phyloP scores from a whole-genome alignment of 2,329 filamentous ascomycete species.

The Aspergillus awamori region DNA sequence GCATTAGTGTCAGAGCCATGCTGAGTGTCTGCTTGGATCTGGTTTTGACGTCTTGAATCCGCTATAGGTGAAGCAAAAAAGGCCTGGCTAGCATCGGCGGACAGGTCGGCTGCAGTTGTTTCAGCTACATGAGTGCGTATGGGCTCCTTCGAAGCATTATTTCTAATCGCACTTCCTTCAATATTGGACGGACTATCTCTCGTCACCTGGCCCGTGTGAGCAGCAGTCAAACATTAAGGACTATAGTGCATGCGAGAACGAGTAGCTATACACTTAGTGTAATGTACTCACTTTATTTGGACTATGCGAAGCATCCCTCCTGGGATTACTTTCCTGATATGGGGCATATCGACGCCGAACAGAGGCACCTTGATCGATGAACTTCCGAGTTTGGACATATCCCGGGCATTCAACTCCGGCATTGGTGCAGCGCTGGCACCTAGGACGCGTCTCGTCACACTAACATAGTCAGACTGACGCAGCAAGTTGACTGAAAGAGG shows the following conservation, averaged over 20 bases:
- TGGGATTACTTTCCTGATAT: slow-evolving; percentile 33
- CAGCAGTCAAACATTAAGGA: not conserved
- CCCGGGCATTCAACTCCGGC: slow-evolving; percentile 45
- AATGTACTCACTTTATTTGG: slow-evolving; percentile 8
- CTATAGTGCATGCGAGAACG: too few relatives aligned
- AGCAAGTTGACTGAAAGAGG: not conserved
- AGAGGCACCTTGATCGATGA: slow-evolving; percentile 47
- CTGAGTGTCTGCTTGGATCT: not conserved
- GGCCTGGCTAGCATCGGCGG: not conserved
- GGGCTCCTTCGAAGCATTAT: not conserved
- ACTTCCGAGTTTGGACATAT: slow-evolving; percentile 48
- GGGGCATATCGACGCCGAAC: slow-evolving; percentile 45
- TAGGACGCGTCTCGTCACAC: slow-evolving; percentile 46
- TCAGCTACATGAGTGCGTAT: not conserved
- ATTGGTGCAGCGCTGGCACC: slow-evolving; percentile 41
- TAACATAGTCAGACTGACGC: slow-evolving; percentile 17
- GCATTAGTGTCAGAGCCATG: not conserved
- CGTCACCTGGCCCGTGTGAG: not conserved
- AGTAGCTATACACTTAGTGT: not conserved
- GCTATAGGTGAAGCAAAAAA: not conserved
- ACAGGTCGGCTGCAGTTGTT: not conserved
- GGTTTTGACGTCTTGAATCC: not conserved
- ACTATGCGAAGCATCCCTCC: slow-evolving; percentile 4
- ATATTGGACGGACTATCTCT: not conserved
- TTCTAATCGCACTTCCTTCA: not conserved